Conservation (phyloP, 805 yeast genomes). For the Pichia rugopelliculosa region DNA sequence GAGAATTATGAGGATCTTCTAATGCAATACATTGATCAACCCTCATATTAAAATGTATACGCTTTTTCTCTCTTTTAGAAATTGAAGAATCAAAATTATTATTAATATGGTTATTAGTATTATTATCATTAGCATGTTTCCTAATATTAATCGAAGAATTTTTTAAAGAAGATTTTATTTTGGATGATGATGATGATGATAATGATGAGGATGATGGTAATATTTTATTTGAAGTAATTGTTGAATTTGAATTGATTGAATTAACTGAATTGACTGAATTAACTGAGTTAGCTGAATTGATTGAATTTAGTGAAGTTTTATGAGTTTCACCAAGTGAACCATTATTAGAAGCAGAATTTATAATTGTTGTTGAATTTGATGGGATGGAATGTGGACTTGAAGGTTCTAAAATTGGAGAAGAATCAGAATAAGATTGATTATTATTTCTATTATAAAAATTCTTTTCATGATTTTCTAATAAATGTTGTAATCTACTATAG, state of each 20-base stretch:
- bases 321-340: background rate
- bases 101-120: background rate
- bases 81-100: background rate
- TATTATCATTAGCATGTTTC: background rate
- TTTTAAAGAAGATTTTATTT: slow-evolving; percentile 13
- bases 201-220: background rate
- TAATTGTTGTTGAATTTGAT: background rate
- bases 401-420: slow-evolving; percentile 28
- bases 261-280: background rate
- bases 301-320: background rate
- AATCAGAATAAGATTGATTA: slow-evolving; percentile 1
- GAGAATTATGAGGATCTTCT: slow-evolving; percentile 23
- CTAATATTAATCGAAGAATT: slow-evolving; percentile 9
- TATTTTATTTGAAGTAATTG: background rate
- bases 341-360: background rate
- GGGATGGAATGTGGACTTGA: background rate
- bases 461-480: slow-evolving; percentile 26
- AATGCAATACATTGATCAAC: slow-evolving; percentile 92
- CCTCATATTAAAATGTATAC: slow-evolving; percentile 86
- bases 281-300: no score
- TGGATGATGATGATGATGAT: background rate
- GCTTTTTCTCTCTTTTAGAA: slow-evolving; percentile 41
- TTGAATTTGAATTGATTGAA: background rate
- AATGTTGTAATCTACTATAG: slow-evolving; percentile 25
- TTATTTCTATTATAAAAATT: slow-evolving; percentile 19